Conservation (phyloP, 768 basidiomycete genomes). For the Kwoniella sp. region DNA sequence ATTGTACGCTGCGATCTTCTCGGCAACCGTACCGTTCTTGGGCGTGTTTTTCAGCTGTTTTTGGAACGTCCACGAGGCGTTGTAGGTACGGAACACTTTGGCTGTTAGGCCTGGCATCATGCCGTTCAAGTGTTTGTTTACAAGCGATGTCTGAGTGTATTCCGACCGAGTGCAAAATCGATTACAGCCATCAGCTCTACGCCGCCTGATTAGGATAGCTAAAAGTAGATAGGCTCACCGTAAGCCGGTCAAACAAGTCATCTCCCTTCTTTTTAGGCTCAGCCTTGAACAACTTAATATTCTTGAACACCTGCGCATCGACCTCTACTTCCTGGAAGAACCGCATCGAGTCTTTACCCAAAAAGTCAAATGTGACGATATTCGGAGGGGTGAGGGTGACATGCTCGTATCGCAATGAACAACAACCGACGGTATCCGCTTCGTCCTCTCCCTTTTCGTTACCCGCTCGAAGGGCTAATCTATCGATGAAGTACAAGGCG, state of each 20-base stretch:
- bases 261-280: slow-evolving; percentile 85
- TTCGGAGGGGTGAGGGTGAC: slow-evolving; percentile 87
- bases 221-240: too few species aligned
- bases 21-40: slow-evolving; percentile 74
- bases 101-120: slow-evolving; percentile 99
- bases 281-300: slow-evolving; percentile 89
- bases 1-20: slow-evolving; percentile 96
- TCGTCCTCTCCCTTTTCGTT: slow-evolving; percentile 99
- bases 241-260: slow-evolving; percentile 90
- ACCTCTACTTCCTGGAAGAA: slow-evolving; percentile 84
- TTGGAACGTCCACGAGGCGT: slow-evolving; percentile 95
- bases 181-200: too few species aligned
- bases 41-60: slow-evolving; percentile 77
- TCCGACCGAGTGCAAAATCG: background rate
- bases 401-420: slow-evolving; percentile 94
- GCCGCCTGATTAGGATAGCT: too few species aligned
- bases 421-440: slow-evolving; percentile 98
- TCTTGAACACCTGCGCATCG: slow-evolving; percentile 93
- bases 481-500: slow-evolving; percentile 98
- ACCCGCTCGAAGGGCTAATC: slow-evolving; percentile 93
- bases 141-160: slow-evolving; percentile 65
- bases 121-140: slow-evolving; percentile 88
- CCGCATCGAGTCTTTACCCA: slow-evolving; percentile 98
- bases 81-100: slow-evolving; percentile 99
- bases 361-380: slow-evolving; percentile 90